Evolutionary conservation across 306 rosid genomes (phyloP), one percentile per base, ranked within the genome.

Genomic region (Luffa acutangula): DNA sequence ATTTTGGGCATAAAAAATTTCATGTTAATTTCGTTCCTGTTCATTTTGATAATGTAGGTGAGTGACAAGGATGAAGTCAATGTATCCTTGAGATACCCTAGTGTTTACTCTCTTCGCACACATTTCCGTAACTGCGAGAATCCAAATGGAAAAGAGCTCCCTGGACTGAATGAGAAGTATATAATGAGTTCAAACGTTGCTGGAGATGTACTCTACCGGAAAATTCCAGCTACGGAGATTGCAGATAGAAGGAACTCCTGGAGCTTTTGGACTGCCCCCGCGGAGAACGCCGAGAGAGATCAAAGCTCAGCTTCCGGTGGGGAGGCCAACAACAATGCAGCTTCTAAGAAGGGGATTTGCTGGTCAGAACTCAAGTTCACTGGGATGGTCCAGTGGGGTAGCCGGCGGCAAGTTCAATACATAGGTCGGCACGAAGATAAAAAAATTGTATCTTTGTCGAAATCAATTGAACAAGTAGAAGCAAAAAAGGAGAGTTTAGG

Each of bases 361-460:
- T 86, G 79, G 96, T 85, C 91, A 63, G 79, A 79, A 84, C 90
- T 95, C 43, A 91, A 85, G 80, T 84, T 76, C 59, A 42, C 90
- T 0, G 96, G 96, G 77, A 83, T 95, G 89, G 77, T 87, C 77
- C 92, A 88, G 83, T 95, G 99, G 97, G 99, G 97, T 8, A 82
- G 81, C 60, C 92, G 93, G 60, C 80, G 90, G n/a, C 86, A 83
- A 53, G 91, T 90, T 75, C 86, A 92, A 52, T 93, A 85, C 82
- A 20, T 90, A 20, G 90, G 89, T n/a, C 82, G 84, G 31, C 89
- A 82, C 7, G 90, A 82, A 80, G 87, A 87, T 56, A 56, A 54
- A 79, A 82, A 84, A 83, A 72, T 81, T 36, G 87, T 79, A 78
- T 18, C 87, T 81, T 77, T 82, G 20, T 49, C 82, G 0, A 77